Base-by-base conservation (phyloP, 139 green algal species). In the Coccomyxa sp. region DNA sequence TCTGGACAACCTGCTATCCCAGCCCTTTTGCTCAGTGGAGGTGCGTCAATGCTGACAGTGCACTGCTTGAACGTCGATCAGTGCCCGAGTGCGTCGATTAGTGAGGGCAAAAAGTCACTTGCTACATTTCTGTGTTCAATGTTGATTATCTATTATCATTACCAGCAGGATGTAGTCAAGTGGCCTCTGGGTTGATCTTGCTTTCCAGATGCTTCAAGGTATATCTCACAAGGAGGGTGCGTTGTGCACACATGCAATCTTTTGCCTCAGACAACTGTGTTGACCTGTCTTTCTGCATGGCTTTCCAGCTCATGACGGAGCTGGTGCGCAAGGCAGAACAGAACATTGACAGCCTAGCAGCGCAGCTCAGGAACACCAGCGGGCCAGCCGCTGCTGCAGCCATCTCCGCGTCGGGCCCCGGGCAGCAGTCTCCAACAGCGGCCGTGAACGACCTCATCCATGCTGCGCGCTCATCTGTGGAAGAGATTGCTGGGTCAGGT, bases 1-100 rank as follows among this genome's bases (percentile, higher is more conserved):
- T 57, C 90, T 97, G 45, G 80, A 87, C 16, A 88, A 96, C 78
- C 87, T 97, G 67, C 88, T 96, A 13, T 86, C 80, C 0, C 93
- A 96, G 86, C 92, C 93, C 58, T 96, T 96, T 83, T 96, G 92
- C 85, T 94, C 89, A 31, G 91, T 92, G 13, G 92, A 94, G 86
- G 90, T 96, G 68, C 30, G 87, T 21, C 28, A 51, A 0, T 68
- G 38, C 66, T 74, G 66, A 74, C 66, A 30, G 66, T 74, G 66
- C 66, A 74, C 66, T 27, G 66, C 23, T 51, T 51, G 7, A 51
- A 51, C 38, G 38, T 67, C 21, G 16, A 38, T 25, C 76, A 58
- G 30, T 51, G 38, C 32, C 81, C 21, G 38, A 57, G 45, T n/a
- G 74, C 17, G 18, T 79, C 13, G 79, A 51, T 51, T 51, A 51